Conservation (phyloP, 1,284 basidiomycete species). For the Pseudozyma tsukubaensis region DNA sequence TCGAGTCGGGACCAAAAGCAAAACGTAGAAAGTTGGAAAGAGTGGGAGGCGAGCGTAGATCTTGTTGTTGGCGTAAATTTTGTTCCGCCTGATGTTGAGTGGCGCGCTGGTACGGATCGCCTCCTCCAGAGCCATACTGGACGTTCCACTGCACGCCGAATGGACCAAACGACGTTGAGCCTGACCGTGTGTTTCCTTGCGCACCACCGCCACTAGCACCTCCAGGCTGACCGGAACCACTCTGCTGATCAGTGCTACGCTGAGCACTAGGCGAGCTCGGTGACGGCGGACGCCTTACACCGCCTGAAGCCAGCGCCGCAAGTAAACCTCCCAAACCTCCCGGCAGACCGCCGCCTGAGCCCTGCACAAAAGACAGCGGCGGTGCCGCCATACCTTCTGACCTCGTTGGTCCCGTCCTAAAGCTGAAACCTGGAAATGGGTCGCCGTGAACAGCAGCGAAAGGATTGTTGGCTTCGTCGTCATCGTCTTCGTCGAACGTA, state of each 20-base stretch:
- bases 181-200: conserved; percentile 13
- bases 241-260: neutral
- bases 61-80: conserved; percentile 5
- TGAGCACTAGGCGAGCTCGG: neutral
- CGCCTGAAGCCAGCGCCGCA: conserved; percentile 21
- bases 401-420: conserved; percentile 7
- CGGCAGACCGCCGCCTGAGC: neutral
- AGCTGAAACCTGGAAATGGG: conserved; percentile 10
- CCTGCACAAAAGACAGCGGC: conserved; percentile 6
- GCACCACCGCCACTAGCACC: neutral
- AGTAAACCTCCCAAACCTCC: conserved; percentile 23
- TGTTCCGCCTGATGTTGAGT: conserved; percentile 27
- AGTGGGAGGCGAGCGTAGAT: conserved; percentile 16
- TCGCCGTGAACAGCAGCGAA: conserved; percentile 5
- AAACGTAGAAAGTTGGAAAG: conserved; percentile 45
- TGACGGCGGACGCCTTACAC: neutral
- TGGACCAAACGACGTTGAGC: conserved; percentile 36
- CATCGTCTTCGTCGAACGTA: neutral
- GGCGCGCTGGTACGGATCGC: conserved; percentile 20
- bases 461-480: conserved; percentile 3
- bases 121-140: conserved; percentile 37
- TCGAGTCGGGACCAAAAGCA: conserved; percentile 36
- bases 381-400: conserved; percentile 8
- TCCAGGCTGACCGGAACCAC: neutral
- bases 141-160: conserved; percentile 47